phyloP scores from a whole-genome alignment of 2,329 filamentous ascomycete genomes.

The Phaeosphaeria sp. region DNA sequence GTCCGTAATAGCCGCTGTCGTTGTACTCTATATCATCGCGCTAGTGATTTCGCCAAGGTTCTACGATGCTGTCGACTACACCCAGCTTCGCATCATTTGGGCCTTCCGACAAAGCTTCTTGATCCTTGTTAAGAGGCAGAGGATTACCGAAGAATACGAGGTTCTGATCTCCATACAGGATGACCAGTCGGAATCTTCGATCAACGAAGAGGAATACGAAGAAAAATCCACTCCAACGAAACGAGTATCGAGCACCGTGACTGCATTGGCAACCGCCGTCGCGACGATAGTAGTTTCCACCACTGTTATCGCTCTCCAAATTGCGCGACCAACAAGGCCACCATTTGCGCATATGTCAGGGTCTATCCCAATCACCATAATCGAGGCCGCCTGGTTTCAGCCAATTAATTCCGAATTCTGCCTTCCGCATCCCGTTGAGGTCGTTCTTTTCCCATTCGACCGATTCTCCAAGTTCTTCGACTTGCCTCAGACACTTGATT shows the following conservation, averaged over 20 bases:
- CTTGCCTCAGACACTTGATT: constrained; percentile 13
- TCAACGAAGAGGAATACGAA: background rate
- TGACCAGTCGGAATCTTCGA: constrained; percentile 4
- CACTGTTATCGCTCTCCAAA: constrained; percentile 11
- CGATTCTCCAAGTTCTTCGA: constrained; percentile 17
- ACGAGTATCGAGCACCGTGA: background rate
- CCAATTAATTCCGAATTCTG: constrained; percentile 26
- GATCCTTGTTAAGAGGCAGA: constrained; percentile 7
- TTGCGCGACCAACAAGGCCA: constrained; percentile 16
- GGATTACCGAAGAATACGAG: constrained; percentile 9
- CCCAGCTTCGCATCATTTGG: constrained; percentile 5
- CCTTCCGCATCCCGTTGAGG: constrained; percentile 20
- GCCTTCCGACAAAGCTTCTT: constrained; percentile 11
- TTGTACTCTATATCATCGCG: constrained; percentile 12
- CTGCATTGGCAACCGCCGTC: constrained; percentile 12
- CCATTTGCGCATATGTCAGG: constrained; percentile 27
- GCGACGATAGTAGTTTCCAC: constrained; percentile 12
- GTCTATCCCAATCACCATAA: constrained; percentile 21
- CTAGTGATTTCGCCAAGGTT: constrained; percentile 15
- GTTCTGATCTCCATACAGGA: constrained; percentile 15
- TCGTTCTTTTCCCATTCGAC: constrained; percentile 18
- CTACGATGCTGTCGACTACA: constrained; percentile 15
- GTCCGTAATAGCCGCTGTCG: constrained; percentile 11
- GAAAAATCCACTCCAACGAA: background rate
- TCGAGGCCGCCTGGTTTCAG: constrained; percentile 19